A percentile compares a stretch with the other conserved stretches of the same genome.
Evolutionary conservation across 129 eudicot genomes (phyloP).

Genomic region (Flaveria linearis): DNA sequence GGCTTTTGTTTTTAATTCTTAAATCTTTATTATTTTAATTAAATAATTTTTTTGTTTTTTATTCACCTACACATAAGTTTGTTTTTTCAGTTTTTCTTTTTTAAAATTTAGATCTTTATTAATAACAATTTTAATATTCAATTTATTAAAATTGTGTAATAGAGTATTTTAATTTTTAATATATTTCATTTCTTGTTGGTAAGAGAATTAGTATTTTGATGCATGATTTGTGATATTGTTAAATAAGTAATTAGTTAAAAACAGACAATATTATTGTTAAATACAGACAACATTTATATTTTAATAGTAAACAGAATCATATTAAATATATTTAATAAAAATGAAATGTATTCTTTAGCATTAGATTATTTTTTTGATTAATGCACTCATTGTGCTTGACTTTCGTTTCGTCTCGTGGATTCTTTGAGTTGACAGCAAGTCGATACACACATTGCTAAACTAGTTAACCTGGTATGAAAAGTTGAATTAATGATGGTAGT

Average conservation of each 20-base stretch:
- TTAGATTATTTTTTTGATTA: neutral
- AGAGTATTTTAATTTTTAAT: neutral
- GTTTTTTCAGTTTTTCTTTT: too few species aligned
- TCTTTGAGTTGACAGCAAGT: slow-evolving; percentile 27
- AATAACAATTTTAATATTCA: too few species aligned
- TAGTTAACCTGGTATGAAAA: slow-evolving; percentile 38
- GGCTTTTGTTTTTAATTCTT: too few species aligned
- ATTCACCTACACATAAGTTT: too few species aligned
- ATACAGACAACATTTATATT: neutral
- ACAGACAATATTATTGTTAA: neutral
- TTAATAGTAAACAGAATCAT: neutral
- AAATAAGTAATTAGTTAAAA: neutral
- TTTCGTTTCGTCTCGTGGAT: slow-evolving; percentile 18
- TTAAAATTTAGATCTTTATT: too few species aligned
- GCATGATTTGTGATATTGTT: neutral
- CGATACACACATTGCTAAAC: slow-evolving; percentile 28
- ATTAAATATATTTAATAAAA: too few species aligned
- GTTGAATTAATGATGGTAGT: slow-evolving; percentile 24
- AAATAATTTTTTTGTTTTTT: too few species aligned
- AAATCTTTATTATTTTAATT: too few species aligned
- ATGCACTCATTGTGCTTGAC: slow-evolving; percentile 23
- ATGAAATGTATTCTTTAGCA: neutral
- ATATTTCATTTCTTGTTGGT: neutral
- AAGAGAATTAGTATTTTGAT: neutral
- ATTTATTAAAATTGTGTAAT: too few species aligned